Base-by-base conservation (phyloP, 208 protist genomes). In the Acanthamoeba lenticulata region DNA sequence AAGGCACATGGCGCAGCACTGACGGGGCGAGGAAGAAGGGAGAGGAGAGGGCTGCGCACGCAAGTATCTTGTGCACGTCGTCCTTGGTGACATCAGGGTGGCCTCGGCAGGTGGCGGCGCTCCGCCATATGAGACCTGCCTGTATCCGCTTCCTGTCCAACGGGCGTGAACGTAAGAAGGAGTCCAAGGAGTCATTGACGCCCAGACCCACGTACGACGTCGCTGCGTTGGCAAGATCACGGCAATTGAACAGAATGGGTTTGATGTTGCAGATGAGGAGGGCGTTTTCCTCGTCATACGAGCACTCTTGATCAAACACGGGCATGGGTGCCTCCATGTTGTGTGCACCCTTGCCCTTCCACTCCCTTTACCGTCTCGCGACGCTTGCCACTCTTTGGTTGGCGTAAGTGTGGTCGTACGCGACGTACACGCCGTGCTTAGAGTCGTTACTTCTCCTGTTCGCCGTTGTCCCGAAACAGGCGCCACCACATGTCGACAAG, bases 191-290 rank as follows among this genome's bases (percentile, higher is more conserved):
- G 5, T 2, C 17, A 24, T 49, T 49, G 52, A 24, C 4, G 9
- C 17, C 52, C 4, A 2, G 52, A 3, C 2, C 69, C 1, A 79
- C 69, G 69, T 65, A 90, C 83, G n/a, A 15, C 7, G 47, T 38
- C 5, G 83, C 60, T 40, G 83, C 83, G n/a, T 27, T 32, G 29
- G 83, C 83, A 27, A 90, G 49, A 90, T 90, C 83, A 29, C 83
- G 45, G 34, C n/a, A 90, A 34, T 90, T 90, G 55, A 90, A 90
- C 1, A 90, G 55, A 40, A 90, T 90, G 27, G 83, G 83, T 47
- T 90, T 90, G 27, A 60, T 67, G 29, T 90, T 90, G 36, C 55
- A 65, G 6, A 69, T 90, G 21, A 90, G 34, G 34, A 90, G 83
- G 1, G 83, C 83, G 27, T 90, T 60, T 29, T 90, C 55, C 27